Percentiles rank a stretch among this genome's conserved stretches.
Evolutionary conservation across 2,329 filamentous ascomycete species (phyloP).

Genomic region (Ceratocystis destructans): DNA sequence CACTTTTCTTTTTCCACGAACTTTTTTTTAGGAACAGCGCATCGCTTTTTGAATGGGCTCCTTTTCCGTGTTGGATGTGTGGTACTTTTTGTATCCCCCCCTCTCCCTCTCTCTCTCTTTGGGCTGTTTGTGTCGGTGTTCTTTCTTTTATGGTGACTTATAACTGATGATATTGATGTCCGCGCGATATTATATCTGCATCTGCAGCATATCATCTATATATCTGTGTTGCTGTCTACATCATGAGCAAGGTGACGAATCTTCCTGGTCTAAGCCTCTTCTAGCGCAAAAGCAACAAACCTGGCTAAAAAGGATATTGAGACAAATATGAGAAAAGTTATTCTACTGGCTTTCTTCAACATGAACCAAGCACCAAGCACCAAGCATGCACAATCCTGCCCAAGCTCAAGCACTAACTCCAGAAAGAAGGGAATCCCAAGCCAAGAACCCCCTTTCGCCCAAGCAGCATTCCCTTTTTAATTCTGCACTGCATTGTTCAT

Average conservation of each 20-base stretch:
- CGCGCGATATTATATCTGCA: too few relatives aligned
- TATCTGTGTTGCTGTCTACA: too few relatives aligned
- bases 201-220: too few relatives aligned
- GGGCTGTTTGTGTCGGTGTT: too few relatives aligned
- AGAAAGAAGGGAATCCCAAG: neutral
- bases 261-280: too few relatives aligned
- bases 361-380: neutral
- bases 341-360: neutral
- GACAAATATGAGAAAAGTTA: neutral
- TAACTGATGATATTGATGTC: too few relatives aligned
- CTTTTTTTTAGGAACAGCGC: neutral
- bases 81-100: neutral
- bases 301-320: neutral
- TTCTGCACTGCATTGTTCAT: neutral
- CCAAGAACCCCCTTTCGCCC: neutral
- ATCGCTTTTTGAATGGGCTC: neutral
- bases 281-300: neutral
- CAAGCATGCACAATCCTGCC: neutral
- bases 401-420: neutral
- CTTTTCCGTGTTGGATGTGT: neutral
- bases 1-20: neutral
- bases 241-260: too few relatives aligned
- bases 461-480: neutral
- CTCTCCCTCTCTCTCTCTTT: neutral
- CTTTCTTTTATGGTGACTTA: too few relatives aligned